phyloP scores from a whole-genome alignment of 2,329 filamentous ascomycete species.

The Neoscytalidium dimidiatum region DNA sequence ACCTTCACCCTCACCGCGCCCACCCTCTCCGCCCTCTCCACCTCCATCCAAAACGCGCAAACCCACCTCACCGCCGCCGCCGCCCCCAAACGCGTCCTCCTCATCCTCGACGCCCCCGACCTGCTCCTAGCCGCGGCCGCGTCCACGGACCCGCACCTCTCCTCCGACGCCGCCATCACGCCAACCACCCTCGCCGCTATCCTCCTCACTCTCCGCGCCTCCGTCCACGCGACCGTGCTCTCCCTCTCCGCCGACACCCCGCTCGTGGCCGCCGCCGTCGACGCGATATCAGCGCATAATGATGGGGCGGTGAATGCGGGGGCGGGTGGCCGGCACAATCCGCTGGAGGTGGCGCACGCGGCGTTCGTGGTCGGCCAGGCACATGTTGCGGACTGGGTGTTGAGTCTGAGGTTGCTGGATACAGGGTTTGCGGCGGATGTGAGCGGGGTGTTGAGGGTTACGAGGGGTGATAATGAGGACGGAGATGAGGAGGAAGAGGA shows the following conservation, averaged over 20 bases:
- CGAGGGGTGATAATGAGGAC: slow-evolving; percentile 54
- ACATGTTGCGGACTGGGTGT: slow-evolving; percentile 72
- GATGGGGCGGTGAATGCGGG: neutral
- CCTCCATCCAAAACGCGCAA: slow-evolving; percentile 31
- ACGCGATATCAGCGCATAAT: slow-evolving; percentile 33
- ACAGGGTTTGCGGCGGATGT: slow-evolving; percentile 90
- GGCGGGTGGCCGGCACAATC: slow-evolving; percentile 49
- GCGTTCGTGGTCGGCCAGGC: slow-evolving; percentile 70
- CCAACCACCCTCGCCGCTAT: slow-evolving; percentile 28
- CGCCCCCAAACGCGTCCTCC: slow-evolving; percentile 33
- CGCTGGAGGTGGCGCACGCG: slow-evolving; percentile 70
- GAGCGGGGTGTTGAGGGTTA: slow-evolving; percentile 81
- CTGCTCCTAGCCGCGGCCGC: slow-evolving; percentile 43
- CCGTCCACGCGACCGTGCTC: slow-evolving; percentile 66
- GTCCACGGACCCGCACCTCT: slow-evolving; percentile 27
- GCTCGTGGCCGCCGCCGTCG: slow-evolving; percentile 55
- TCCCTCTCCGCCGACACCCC: slow-evolving; percentile 73
- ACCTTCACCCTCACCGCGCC: slow-evolving; percentile 30
- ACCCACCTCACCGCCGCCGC: slow-evolving; percentile 21
- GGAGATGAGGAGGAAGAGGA: slow-evolving; percentile 38
- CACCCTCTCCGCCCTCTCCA: slow-evolving; percentile 28
- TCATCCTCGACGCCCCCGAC: slow-evolving; percentile 49
- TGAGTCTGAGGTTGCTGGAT: slow-evolving; percentile 75
- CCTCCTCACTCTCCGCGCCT: slow-evolving; percentile 45
- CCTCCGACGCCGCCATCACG: slow-evolving; percentile 19